Base-by-base conservation (phyloP, 2,329 filamentous ascomycete species). In the Penicillium vulpinum region DNA sequence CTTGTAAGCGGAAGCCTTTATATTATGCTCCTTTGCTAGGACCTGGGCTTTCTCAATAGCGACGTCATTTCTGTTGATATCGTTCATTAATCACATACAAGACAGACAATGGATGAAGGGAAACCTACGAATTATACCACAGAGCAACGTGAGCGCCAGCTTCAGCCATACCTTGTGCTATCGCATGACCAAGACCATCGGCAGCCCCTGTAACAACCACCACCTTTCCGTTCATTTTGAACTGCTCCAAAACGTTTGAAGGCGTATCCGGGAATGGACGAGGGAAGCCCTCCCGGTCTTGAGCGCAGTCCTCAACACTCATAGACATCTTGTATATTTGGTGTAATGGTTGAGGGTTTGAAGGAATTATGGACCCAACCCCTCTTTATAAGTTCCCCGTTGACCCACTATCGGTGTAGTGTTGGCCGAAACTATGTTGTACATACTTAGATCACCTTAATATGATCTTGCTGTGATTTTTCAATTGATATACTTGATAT, bases 111-210 rank as follows among this genome's bases (percentile, higher is more conserved):
- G 11, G 5, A 5, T 21, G 16, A 7, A 7, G 18, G 31, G 33
- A 35, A 13, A 63, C 69, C 51, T 51, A 72, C 70, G 70, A 71
- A 48, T 77, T 74, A 63, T 77, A 77, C 71, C 72, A 76, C 47
- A 77, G 29, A 6, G 71, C 79, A 22, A 81, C 74, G 43, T 76
- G 48, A 0, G 70, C 79, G 0, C 73, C 72, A 0, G 78, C 79
- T 52, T 81, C 79, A 2, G 78, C 78, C 68, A 80, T 76, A 1
- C 73, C 77, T 54, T 81, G 76, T 0, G 77, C 71, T 4, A 79
- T 77, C 0, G 79, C 72, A 41, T 71, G 66, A 0, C 79, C 79
- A 39, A 81, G 75, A 0, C 79, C 79, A 39, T 80, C 78, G 0
- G 77, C 73, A 0, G 78, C 78, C 5, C 79, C 79, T 0, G 71